A percentile compares a stretch with the other conserved stretches of the same genome.
These are phyloP conservation scores for Paecilomyces fulvus DNA, from an alignment of 2,329 filamentous ascomycete species.

Conservation along the genomic window DNA sequence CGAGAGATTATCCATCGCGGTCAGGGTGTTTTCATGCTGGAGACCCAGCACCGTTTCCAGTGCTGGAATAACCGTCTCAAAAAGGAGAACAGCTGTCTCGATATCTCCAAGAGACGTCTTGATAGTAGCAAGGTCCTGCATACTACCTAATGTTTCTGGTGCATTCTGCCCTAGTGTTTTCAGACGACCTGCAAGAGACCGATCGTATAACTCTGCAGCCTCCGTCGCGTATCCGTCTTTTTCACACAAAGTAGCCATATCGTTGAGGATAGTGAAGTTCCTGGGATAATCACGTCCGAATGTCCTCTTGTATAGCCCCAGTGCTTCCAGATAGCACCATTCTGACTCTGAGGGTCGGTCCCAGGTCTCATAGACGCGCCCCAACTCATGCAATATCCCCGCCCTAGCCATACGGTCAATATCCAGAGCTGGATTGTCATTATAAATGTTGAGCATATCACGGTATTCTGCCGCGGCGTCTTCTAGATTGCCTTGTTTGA, in stretches of 20 bases:
- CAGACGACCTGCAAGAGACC: conserved; percentile 21
- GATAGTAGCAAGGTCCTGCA: conserved; percentile 21
- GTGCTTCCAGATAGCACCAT: conserved; percentile 18
- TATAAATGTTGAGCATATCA: conserved; percentile 15
- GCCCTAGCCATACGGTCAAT: conserved; percentile 16
- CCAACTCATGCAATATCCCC: conserved; percentile 17
- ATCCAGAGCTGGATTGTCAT: conserved; percentile 15
- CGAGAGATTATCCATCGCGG: conserved; percentile 21
- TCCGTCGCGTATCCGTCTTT: conserved; percentile 22
- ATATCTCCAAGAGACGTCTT: conserved; percentile 19
- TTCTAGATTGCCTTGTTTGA: conserved; percentile 14
- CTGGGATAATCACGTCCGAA: conserved; percentile 19
- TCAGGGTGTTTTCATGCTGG: conserved; percentile 19
- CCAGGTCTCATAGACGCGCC: conserved; percentile 16
- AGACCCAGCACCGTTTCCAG: conserved; percentile 22
- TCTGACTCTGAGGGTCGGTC: conserved; percentile 19
- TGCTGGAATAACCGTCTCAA: conserved; percentile 21
- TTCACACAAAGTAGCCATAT: conserved; percentile 19
- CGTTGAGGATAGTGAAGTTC: conserved; percentile 20
- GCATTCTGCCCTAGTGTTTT: conserved; percentile 20
- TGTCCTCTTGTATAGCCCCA: conserved; percentile 19
- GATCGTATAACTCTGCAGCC: conserved; percentile 21
- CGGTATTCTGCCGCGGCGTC: conserved; percentile 17
- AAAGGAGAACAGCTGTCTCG: conserved; percentile 18
- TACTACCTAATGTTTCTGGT: conserved; percentile 21